Conservation (phyloP, 106 monocot species). For the Xerophyta viscosa region DNA sequence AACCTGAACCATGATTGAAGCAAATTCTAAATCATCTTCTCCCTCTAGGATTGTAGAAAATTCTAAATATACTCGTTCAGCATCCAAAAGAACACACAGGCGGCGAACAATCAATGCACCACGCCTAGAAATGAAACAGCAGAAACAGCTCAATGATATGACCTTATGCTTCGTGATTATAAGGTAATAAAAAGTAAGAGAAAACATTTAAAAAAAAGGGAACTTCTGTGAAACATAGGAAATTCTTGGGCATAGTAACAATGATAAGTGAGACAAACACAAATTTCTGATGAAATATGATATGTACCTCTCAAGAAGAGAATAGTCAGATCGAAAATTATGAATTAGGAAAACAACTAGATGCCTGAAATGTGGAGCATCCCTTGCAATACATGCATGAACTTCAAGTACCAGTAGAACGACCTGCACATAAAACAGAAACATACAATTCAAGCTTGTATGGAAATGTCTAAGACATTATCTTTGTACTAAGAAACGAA, state of each 20-base stretch:
- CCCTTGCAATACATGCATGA: conserved; percentile 74
- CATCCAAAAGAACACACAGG: conserved; percentile 84
- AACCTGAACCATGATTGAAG: conserved; percentile 96
- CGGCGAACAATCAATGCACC: conserved; percentile 89
- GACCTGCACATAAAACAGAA: conserved; percentile 34
- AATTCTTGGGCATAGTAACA: too few species aligned
- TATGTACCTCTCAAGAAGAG: conserved; percentile 71
- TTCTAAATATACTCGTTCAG: conserved; percentile 75
- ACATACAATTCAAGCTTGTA: neutral
- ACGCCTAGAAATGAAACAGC: conserved; percentile 40
- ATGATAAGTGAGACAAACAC: too few species aligned
- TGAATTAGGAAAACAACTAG: conserved; percentile 52
- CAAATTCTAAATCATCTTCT: conserved; percentile 83
- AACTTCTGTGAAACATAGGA: too few species aligned
- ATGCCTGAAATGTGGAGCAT: conserved; percentile 54
- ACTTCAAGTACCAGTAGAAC: conserved; percentile 84
- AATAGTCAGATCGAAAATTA: conserved; percentile 49
- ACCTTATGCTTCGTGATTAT: neutral
- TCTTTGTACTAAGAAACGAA: too few species aligned
- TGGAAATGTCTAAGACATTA: too few species aligned
- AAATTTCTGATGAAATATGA: neutral
- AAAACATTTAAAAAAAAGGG: neutral
- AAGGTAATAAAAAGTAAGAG: neutral
- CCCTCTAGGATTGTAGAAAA: conserved; percentile 77
- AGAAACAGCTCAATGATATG: neutral